Percentiles rank a stretch among this genome's conserved stretches.
Conservation (phyloP, 2,329 filamentous ascomycete genomes). For the Parastagonospora avenae region DNA sequence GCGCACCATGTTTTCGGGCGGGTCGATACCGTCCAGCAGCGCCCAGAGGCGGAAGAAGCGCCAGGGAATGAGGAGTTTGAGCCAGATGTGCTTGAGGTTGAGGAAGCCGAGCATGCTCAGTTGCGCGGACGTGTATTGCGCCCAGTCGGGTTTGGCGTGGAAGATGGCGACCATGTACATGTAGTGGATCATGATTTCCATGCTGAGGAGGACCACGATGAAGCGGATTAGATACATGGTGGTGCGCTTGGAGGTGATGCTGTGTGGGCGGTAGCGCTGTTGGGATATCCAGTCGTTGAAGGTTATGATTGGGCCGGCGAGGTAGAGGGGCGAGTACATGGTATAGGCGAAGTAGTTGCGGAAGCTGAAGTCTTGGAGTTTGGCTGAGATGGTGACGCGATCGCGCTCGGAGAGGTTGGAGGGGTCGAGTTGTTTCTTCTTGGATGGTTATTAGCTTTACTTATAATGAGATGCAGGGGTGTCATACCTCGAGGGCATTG, state of each 20-base stretch:
- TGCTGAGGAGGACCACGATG: slow-evolving; percentile 75
- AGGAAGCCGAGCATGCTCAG: slow-evolving; percentile 91
- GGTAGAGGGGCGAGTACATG: slow-evolving; percentile 90
- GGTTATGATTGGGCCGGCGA: slow-evolving; percentile 90
- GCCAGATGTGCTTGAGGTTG: slow-evolving; percentile 96
- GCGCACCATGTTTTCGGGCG: slow-evolving; percentile 97
- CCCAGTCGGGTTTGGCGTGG: slow-evolving; percentile 79
- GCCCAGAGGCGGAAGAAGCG: slow-evolving; percentile 99
- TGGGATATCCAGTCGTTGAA: slow-evolving; percentile 99
- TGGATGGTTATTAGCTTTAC: slow-evolving; percentile 66
- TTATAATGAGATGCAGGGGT: neutral
- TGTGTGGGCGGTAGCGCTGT: slow-evolving; percentile 72
- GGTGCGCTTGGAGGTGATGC: slow-evolving; percentile 72
- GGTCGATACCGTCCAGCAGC: slow-evolving; percentile 86
- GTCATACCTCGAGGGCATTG: slow-evolving; percentile 80
- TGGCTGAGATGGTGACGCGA: slow-evolving; percentile 77
- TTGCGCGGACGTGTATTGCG: slow-evolving; percentile 81
- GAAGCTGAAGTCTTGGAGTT: slow-evolving; percentile 73
- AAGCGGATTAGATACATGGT: slow-evolving; percentile 84
- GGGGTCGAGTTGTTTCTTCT: slow-evolving; percentile 98
- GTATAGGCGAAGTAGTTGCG: slow-evolving; percentile 88
- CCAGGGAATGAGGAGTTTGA: slow-evolving; percentile 96
- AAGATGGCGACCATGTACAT: slow-evolving; percentile 94
- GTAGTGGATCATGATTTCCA: slow-evolving; percentile 86
- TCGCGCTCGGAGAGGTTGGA: slow-evolving; percentile 86